phyloP scores from a whole-genome alignment of 306 rosid genomes.

The Vachellia collinsii region DNA sequence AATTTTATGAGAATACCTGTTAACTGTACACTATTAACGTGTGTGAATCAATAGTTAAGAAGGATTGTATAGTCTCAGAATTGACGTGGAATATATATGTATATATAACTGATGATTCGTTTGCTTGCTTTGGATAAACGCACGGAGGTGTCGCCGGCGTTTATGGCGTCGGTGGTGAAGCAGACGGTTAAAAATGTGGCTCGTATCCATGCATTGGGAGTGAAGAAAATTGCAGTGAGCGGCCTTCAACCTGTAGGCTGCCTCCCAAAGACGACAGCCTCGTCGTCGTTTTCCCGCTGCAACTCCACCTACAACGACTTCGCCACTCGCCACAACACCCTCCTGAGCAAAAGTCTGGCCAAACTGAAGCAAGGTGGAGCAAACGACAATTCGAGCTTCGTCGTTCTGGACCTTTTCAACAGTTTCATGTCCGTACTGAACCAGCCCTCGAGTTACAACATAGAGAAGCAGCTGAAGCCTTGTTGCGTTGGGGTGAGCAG shows the following conservation, averaged over 20 bases:
- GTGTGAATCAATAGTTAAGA: too few relatives aligned
- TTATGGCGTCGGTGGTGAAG: constrained; percentile 30
- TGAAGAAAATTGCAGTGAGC: constrained; percentile 42
- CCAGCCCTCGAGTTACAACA: constrained; percentile 30
- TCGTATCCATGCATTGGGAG: constrained; percentile 45
- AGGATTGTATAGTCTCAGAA: not conserved
- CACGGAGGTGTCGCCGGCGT: constrained; percentile 27
- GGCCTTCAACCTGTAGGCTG: constrained; percentile 46
- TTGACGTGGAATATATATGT: not conserved
- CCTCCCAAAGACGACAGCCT: constrained; percentile 36
- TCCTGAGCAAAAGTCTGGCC: constrained; percentile 26
- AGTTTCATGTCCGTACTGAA: constrained; percentile 55
- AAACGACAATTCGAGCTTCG: constrained; percentile 13
- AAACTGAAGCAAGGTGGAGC: constrained; percentile 30
- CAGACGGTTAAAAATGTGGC: constrained; percentile 15
- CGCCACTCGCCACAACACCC: constrained; percentile 31
- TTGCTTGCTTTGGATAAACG: not conserved
- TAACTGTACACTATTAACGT: too few relatives aligned
- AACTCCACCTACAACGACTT: constrained; percentile 1
- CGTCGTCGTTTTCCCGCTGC: constrained; percentile 36
- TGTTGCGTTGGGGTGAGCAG: constrained; percentile 33
- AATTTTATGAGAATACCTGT: too few relatives aligned
- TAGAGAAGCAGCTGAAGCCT: constrained; percentile 24
- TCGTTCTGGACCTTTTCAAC: constrained; percentile 39
- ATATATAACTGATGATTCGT: not conserved